phyloP scores from a whole-genome alignment of 306 rosid species.

The Quercus bicolor region DNA sequence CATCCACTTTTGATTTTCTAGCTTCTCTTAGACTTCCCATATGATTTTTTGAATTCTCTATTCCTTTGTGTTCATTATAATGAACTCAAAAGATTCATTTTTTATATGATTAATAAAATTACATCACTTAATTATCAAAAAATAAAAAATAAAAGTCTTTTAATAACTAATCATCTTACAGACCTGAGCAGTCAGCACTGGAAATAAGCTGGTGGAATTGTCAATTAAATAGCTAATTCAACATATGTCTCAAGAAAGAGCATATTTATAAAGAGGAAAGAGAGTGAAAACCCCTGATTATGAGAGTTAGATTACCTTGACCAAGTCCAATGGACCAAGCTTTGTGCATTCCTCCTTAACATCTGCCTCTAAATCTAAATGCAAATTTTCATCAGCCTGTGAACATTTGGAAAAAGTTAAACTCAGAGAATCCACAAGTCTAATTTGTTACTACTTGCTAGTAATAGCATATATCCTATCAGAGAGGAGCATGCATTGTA shows the following conservation, averaged over 20 bases:
- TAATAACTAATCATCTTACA: background rate
- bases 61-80: too few relatives aligned
- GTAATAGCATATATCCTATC: background rate
- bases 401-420: conserved; percentile 14
- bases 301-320: conserved; percentile 54
- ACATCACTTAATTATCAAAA: too few relatives aligned
- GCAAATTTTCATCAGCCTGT: conserved; percentile 79
- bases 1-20: too few relatives aligned
- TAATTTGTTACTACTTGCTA: conserved; percentile 1
- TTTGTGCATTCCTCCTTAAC: conserved; percentile 81
- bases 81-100: too few relatives aligned
- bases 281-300: background rate
- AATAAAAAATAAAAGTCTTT: background rate
- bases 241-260: background rate
- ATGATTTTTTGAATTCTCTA: too few relatives aligned
- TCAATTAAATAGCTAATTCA: background rate
- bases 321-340: conserved; percentile 78
- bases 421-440: conserved; percentile 21
- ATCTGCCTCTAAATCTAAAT: conserved; percentile 73
- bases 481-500: background rate
- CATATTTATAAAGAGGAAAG: background rate
- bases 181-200: background rate
- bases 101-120: too few relatives aligned
- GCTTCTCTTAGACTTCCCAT: too few relatives aligned
- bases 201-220: background rate